These are phyloP conservation scores for Aspergillus bridgeri DNA, from an alignment of 495 filamentous ascomycete genomes.

Conservation along the genomic window DNA sequence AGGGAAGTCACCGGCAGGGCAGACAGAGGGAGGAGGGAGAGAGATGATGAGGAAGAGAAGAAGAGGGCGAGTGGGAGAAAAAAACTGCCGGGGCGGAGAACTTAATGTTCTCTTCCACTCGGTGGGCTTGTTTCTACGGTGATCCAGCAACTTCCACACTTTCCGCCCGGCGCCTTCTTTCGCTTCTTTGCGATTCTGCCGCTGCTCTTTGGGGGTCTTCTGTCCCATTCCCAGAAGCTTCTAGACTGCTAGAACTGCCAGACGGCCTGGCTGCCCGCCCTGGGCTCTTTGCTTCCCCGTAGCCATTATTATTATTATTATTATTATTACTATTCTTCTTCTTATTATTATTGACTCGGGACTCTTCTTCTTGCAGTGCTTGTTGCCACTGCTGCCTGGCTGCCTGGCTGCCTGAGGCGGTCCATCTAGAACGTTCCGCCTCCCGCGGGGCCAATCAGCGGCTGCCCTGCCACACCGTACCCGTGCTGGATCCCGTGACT, in stretches of 20 bases:
- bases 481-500: slow-evolving; percentile 2
- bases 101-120: slow-evolving; percentile 38
- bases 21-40: slow-evolving; percentile 16
- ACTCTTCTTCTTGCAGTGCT: no score
- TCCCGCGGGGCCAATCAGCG: slow-evolving; percentile 16
- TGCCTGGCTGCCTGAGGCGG: slow-evolving; percentile 13
- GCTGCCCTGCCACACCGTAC: neutral
- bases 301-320: no score
- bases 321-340: no score
- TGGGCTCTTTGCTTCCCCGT: no score
- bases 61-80: slow-evolving; percentile 6
- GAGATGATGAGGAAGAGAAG: slow-evolving; percentile 24
- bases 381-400: no score
- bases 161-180: no score
- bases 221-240: no score
- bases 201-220: neutral
- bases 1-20: slow-evolving; percentile 7
- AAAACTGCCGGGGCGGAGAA: slow-evolving; percentile 17
- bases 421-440: slow-evolving; percentile 31
- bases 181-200: slow-evolving; percentile 18
- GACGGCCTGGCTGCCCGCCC: no score
- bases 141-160: slow-evolving; percentile 47
- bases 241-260: no score
- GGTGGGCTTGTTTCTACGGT: slow-evolving; percentile 39
- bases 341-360: no score